Evolutionary conservation across 1,284 basidiomycete species (phyloP), one percentile per base, ranked within the genome.

Genomic region (Malassezia slooffiae): DNA sequence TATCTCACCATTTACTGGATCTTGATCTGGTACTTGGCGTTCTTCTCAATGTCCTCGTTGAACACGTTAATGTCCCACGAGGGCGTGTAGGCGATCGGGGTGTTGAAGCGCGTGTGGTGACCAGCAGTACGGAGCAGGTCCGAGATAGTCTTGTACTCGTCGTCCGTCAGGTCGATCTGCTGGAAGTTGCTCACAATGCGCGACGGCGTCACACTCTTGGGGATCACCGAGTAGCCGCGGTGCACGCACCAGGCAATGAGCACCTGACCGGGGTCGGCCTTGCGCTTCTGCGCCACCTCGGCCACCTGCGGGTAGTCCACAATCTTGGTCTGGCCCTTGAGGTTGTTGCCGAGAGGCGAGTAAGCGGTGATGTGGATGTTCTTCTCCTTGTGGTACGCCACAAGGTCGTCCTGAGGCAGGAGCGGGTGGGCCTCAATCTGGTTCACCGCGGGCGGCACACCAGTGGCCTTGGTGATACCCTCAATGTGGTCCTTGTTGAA

Each of bases 351-450:
- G 21, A 73, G 60, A 10, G 71, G 71, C 8, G 62, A 67, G 63
- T 72, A 72, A 17, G 70, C 71, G 27, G 71, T 71, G 35, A 72
- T 54, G 52, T 63, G 58, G 44, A 68, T 63, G 52, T 60, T 58
- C 41, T 66, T 55, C 36, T 47, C 13, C 39, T 57, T 49, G 35
- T 47, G 47, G 52, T 57, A 64, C 16, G 47, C 47, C 32, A 57
- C 57, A 11, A 67, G 51, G 26, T 64, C 65, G 42, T 66, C 57
- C 48, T 67, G 65, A 10, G 59, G 63, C 11, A 67, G 58, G 4
- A 66, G 51, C 6, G 86, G 85, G 74, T 90, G 87, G 24, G 78
- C 78, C 71, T 89, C 85, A 54, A 89, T 74, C 74, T 90, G 86
- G 74, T 88, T 87, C 36, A 74, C 79, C 30, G 76, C 81, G 16